Percentiles rank a stretch among this genome's conserved stretches.
Conservation (phyloP, 129 eudicot species). For the Chrysanthemum makinoi region DNA sequence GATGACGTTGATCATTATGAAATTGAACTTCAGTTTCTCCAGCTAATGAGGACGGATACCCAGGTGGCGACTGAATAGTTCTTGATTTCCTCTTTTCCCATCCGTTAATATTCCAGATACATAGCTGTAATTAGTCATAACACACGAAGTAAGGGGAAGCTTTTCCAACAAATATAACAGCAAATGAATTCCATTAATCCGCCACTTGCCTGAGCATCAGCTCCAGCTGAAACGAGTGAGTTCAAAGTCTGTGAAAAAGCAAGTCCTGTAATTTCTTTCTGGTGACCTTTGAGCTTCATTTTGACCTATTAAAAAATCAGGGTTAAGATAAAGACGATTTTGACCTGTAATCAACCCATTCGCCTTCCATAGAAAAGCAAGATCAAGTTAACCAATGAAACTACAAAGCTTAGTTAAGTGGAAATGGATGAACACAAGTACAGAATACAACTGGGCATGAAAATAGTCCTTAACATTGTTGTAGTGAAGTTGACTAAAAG, state of each 20-base stretch:
- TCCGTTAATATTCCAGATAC: constrained; percentile 69
- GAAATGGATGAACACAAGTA: not conserved
- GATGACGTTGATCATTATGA: constrained; percentile 71
- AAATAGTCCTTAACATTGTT: not conserved
- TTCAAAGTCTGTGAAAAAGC: constrained; percentile 71
- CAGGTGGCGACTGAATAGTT: constrained; percentile 65
- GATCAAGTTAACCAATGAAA: not conserved
- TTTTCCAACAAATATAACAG: not conserved
- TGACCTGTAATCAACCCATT: not conserved
- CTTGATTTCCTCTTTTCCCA: constrained; percentile 81
- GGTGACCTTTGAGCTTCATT: constrained; percentile 76
- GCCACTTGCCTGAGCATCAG: constrained; percentile 79
- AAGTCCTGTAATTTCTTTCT: constrained; percentile 70
- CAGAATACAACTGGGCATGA: not conserved
- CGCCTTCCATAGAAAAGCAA: not conserved
- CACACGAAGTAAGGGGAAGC: not conserved
- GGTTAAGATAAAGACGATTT: not conserved
- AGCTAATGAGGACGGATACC: constrained; percentile 44
- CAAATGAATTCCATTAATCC: not conserved
- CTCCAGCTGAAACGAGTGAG: constrained; percentile 72
- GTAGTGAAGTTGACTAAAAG: not conserved
- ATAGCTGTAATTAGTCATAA: constrained; percentile 42
- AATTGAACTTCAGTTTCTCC: constrained; percentile 83
- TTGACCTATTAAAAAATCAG: constrained; percentile 48
- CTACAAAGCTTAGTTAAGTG: constrained; percentile 4